Base-by-base conservation (phyloP, 2,329 filamentous ascomycete species). In the Microcyclospora tardicrescens region DNA sequence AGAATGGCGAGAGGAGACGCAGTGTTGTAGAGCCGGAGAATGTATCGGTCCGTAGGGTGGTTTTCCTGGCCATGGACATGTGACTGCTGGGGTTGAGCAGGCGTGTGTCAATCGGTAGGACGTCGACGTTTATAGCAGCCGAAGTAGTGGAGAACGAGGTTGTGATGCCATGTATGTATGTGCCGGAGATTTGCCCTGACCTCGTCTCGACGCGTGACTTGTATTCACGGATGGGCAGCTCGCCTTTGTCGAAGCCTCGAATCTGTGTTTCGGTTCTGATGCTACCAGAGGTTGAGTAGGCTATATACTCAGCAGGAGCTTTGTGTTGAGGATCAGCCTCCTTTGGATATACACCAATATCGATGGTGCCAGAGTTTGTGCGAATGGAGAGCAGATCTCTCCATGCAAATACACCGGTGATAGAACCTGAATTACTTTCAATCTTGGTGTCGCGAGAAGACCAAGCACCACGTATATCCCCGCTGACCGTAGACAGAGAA, bases 351-450 rank as follows among this genome's bases (percentile, higher is more conserved):
- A 67, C 52, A 28, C 59, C 49, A 33, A 65, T 52, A 37, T 59
- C 54, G 10, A 68, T 58, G 3, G 54, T 58, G 13, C 65, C 65
- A n/a, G 58, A 60, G 16, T 52, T 56, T 1, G 62, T 65, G 2
- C 50, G 55, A 28, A 68, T 52, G 13, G 51, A 56, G 8, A 68
- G 50, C 6, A 63, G 48, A 38, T 67, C 62, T 11, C 50, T 50
- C 2, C 67, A 54, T 4, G 60, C 52, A 46, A 62, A 67, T 10
- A 48, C 54, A 1, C 65, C 65, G 34, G 50, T 60, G 33, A 67
- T 61, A 13, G 58, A 59, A 6, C 63, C 63, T 0, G 61, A 61
- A 4, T 55, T 55, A 5, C 60, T 57, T 16, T 61, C 51, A 10
- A 68, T 56, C 13, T 51, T 48, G n/a, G 59, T 65, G 37, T 61